Evolutionary conservation across 768 basidiomycete species (phyloP).

Genomic region (Hysterangium stoloniferum): DNA sequence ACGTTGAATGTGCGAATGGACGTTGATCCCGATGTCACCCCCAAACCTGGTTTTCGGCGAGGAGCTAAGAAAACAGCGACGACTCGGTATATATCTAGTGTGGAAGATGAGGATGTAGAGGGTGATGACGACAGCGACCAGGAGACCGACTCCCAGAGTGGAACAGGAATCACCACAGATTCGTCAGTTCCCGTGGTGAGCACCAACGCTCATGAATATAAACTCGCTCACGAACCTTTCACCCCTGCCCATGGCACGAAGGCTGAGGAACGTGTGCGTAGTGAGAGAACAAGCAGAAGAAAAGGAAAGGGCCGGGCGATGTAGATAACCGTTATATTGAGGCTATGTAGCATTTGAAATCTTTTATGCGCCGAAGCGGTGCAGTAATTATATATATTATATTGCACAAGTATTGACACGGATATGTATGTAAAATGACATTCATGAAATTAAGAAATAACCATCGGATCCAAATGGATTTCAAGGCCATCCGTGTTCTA

Average conservation of each 20-base stretch:
- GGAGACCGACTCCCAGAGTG: neutral
- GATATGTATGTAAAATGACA: too few relatives aligned
- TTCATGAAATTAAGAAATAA: neutral
- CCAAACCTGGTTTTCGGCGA: neutral
- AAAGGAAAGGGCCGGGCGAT: neutral
- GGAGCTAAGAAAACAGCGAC: neutral
- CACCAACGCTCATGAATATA: neutral
- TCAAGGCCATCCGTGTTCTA: slow-evolving; percentile 3
- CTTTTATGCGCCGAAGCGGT: too few relatives aligned
- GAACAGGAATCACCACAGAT: neutral
- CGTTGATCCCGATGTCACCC: neutral
- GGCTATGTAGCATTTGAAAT: too few relatives aligned
- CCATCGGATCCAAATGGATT: too few relatives aligned
- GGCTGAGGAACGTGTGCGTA: slow-evolving; percentile 3
- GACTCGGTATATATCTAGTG: too few relatives aligned
- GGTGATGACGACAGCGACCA: neutral
- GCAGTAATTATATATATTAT: too few relatives aligned
- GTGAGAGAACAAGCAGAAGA: neutral
- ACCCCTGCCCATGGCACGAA: slow-evolving; percentile 9
- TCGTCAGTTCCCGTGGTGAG: slow-evolving; percentile 7
- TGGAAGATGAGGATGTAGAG: too few relatives aligned
- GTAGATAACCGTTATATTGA: too few relatives aligned
- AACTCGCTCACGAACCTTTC: neutral
- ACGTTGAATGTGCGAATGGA: neutral
- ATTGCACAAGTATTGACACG: too few relatives aligned